Conservation (phyloP, 2,329 filamentous ascomycete species). For the Zymoseptoria tritici region DNA sequence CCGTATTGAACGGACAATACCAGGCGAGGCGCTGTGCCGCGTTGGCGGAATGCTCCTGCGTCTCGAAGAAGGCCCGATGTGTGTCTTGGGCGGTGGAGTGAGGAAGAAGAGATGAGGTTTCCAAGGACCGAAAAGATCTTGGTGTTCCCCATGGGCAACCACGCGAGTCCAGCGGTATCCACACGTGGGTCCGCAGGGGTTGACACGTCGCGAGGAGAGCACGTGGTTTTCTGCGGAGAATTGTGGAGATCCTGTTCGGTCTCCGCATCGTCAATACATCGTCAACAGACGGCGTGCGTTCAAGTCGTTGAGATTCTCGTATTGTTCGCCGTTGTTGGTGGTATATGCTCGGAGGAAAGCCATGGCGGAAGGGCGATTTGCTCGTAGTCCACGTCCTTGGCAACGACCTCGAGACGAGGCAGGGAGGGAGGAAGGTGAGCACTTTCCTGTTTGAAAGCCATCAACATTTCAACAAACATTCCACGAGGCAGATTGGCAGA, state of each 20-base stretch:
- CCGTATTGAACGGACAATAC: not conserved
- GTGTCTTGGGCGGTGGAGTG: not conserved
- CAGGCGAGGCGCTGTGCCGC: not conserved
- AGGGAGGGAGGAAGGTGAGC: not conserved
- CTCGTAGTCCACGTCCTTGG: not conserved
- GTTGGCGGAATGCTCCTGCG: not conserved
- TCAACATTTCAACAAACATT: not conserved
- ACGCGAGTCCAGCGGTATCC: not conserved
- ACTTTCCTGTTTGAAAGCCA: not conserved
- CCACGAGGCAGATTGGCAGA: too few species aligned
- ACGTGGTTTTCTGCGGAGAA: not conserved
- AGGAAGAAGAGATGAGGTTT: not conserved
- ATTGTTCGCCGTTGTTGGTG: not conserved
- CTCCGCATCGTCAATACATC: not conserved
- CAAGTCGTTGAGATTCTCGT: not conserved
- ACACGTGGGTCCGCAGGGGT: not conserved
- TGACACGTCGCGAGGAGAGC: not conserved
- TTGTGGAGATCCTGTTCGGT: not conserved
- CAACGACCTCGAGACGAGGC: not conserved
- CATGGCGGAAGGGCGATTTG: not conserved
- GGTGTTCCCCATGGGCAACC: not conserved
- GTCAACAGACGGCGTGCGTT: not conserved
- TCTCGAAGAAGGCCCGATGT: not conserved
- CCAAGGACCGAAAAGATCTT: not conserved
- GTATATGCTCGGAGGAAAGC: not conserved